Evolutionary conservation across 345 rosid species (phyloP).

Genomic region (Sisymbrium altissimum): DNA sequence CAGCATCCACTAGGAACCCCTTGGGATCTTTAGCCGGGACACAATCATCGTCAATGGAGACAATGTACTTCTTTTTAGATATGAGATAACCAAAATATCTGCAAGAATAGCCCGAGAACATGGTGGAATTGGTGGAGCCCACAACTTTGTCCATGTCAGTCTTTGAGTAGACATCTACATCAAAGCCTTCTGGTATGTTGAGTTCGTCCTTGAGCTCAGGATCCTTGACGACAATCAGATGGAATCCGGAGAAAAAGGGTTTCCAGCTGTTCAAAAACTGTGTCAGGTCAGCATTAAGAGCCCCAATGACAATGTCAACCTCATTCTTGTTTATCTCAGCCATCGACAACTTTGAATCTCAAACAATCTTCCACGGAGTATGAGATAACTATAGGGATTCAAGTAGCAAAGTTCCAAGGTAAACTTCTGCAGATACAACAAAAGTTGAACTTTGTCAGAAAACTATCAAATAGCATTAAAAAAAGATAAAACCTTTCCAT

Average conservation of each 20-base stretch:
- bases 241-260: constrained; percentile 62
- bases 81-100: constrained; percentile 85
- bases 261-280: constrained; percentile 74
- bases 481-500: neutral
- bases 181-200: constrained; percentile 76
- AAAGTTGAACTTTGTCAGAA: constrained; percentile 5
- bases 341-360: constrained; percentile 46
- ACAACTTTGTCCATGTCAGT: constrained; percentile 62
- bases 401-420: neutral
- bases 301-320: constrained; percentile 90
- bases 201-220: constrained; percentile 91
- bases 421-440: constrained; percentile 24
- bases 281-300: constrained; percentile 69
- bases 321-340: constrained; percentile 55
- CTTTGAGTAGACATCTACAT: constrained; percentile 59
- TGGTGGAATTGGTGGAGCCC: constrained; percentile 50
- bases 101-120: constrained; percentile 88
- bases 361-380: neutral
- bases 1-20: constrained; percentile 70
- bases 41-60: constrained; percentile 87
- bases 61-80: constrained; percentile 74
- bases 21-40: constrained; percentile 68
- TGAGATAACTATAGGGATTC: neutral
- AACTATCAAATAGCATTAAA: neutral
- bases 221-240: constrained; percentile 85